Evolutionary conservation across 1,284 basidiomycete genomes (phyloP), one percentile per base, ranked within the genome.

Genomic region (Boletus smithii): DNA sequence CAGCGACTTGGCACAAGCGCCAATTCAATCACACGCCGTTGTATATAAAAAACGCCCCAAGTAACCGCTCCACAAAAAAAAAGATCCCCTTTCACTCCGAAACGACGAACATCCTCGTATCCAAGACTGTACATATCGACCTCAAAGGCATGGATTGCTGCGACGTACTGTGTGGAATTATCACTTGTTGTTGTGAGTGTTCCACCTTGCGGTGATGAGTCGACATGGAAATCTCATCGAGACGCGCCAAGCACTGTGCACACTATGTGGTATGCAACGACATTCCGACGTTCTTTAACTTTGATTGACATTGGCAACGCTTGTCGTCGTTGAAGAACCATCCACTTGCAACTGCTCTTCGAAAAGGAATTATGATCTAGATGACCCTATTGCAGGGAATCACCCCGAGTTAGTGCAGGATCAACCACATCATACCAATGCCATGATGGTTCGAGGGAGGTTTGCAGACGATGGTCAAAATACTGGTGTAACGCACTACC

Each of bases 111-210:
- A 46, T n/a, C n/a, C n/a, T n/a, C n/a, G n/a, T n/a, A n/a, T n/a
- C n/a, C n/a, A n/a, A n/a, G n/a, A n/a, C n/a, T n/a, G n/a, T n/a
- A n/a, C n/a, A n/a, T n/a, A 17, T 30, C 17, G 6, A 22, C 9
- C 11, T 26, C 18, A 13, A 26, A 35, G 22, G 11, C 14, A 62
- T 59, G 60, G 60, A 61, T 37, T 62, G 53, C 31, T 65, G 59
- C 22, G 56, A 61, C 20, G n/a, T 57, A 18, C 23, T 64, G 29
- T 50, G 53, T 31, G 50, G 55, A 32, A 46, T 65, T n/a, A 1
- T 48, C 5, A 53, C 53, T 4, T 64, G 62, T 42, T 62, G 60
- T 26, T 59, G 62, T 61, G 47, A 62, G 45, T 41, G 8, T 29
- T 39, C 18, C 4, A 20, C 11, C n/a, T 20, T 16, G 5, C 6